These are phyloP conservation scores for Leccinum uliginosum DNA, from an alignment of 768 basidiomycete species.

Conservation along the genomic window DNA sequence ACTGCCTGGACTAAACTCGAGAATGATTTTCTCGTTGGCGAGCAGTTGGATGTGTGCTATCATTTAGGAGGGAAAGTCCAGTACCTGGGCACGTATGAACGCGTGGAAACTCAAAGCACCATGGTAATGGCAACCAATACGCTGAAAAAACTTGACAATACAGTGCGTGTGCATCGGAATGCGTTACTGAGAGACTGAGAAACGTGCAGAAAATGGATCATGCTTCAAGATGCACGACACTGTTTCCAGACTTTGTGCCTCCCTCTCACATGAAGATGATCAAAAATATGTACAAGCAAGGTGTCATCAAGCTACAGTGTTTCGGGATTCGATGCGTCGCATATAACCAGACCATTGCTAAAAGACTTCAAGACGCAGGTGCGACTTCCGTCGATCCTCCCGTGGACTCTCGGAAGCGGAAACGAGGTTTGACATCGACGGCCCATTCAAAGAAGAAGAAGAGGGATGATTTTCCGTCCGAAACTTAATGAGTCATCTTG, in stretches of 20 bases:
- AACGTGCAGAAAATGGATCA: constrained; percentile 16
- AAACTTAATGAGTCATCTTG: not conserved
- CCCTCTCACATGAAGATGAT: constrained; percentile 24
- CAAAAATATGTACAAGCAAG: constrained; percentile 25
- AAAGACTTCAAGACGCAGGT: constrained; percentile 7
- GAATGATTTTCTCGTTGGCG: constrained; percentile 8
- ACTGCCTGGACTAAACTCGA: constrained; percentile 17
- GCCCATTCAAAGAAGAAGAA: constrained; percentile 5
- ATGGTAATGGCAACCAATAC: constrained; percentile 13
- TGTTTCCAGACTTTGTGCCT: constrained; percentile 20
- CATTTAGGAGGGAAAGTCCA: not conserved
- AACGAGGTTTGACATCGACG: constrained; percentile 1
- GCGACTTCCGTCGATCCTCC: not conserved
- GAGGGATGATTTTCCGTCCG: not conserved
- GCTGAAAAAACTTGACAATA: constrained; percentile 6
- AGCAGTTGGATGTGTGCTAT: constrained; percentile 21
- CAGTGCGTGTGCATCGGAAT: constrained; percentile 6
- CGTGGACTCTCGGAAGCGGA: constrained; percentile 9
- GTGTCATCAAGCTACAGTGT: constrained; percentile 26
- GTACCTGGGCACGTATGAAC: constrained; percentile 28
- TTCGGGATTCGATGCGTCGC: constrained; percentile 22
- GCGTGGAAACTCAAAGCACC: constrained; percentile 7
- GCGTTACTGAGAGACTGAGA: not conserved
- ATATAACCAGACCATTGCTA: constrained; percentile 13
- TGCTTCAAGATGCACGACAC: constrained; percentile 14